Evolutionary conservation across 2,329 filamentous ascomycete species (phyloP), one percentile per base, ranked within the genome.

Genomic region (Aureobasidium melanogenum): DNA sequence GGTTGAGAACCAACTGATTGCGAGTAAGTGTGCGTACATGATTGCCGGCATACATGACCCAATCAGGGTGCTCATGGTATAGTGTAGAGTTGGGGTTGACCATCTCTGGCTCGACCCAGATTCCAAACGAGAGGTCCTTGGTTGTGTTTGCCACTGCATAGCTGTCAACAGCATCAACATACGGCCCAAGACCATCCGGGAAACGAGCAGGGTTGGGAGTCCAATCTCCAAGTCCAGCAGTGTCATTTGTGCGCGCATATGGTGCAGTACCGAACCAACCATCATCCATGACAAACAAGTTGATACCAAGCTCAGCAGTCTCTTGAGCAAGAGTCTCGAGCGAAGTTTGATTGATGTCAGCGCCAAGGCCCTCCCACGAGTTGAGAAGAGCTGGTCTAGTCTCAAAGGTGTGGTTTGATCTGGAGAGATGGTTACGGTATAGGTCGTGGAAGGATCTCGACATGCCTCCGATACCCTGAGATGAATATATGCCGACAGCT

Each of bases 71-170:
- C 47, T 82, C 73, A 0, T 77, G 70, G 68, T 87, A 88, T 1
- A 88, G 74, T 2, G 75, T 79, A 0, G 84, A 87, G 58, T 84
- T 81, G 1, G 82, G 80, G 61, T 84, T 86, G 54, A 87, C 80
- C 85, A 88, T 88, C 66, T 88, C 85, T 0, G 84, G 84, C 68
- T 88, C 85, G 2, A 88, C 77, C 85, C 85, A 88, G 3, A 88
- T 76, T 17, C 85, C 85, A 64, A 88, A 88, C 14, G 79, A 75
- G 50, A 88, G 69, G 1, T 79, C 75, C 0, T 75, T 72, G 0
- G 77, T 75, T 0, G 79, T 75, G 32, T 81, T 79, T 2, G 76
- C 70, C 0, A 79, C 77, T 3, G 76, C 74, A 6, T 84, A 75
- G 8, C 75, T 72, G 5, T 77, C 83, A 36, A 86, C 75, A 5